Evolutionary conservation across 2,329 filamentous ascomycete species (phyloP).

Genomic region (Pseudogymnoascus sp.): DNA sequence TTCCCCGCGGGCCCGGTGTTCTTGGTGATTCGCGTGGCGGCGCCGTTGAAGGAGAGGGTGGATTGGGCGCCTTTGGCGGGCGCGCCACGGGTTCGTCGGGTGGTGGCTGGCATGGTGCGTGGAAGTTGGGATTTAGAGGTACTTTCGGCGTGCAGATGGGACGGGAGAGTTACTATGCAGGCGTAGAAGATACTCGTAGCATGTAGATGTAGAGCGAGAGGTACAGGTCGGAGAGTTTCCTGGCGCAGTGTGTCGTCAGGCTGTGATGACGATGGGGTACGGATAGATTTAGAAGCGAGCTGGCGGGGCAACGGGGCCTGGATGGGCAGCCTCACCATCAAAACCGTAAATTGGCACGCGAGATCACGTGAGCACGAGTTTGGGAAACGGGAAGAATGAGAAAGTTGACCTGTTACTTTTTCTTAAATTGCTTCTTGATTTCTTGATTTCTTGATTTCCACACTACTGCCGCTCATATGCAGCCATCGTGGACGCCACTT

Average conservation of each 20-base stretch:
- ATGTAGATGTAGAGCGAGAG: background rate
- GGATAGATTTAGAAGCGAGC: background rate
- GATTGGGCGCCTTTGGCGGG: constrained; percentile 39
- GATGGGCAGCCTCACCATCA: background rate
- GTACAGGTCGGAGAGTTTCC: background rate
- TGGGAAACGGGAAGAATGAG: background rate
- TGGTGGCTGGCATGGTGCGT: constrained; percentile 34
- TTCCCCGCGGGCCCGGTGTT: constrained; percentile 22
- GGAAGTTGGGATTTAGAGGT: background rate
- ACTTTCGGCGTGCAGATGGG: background rate
- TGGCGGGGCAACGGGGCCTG: background rate
- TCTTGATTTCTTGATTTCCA: background rate
- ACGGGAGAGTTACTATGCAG: background rate
- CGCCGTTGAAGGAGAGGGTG: constrained; percentile 56
- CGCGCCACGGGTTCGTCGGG: constrained; percentile 33
- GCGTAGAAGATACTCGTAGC: background rate
- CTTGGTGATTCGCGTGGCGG: constrained; percentile 52
- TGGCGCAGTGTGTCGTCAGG: background rate
- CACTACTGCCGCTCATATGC: background rate
- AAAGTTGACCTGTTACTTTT: background rate
- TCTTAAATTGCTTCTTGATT: background rate
- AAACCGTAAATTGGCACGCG: background rate
- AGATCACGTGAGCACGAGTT: background rate
- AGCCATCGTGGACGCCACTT: background rate
- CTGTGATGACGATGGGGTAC: background rate